A percentile compares a stretch with the other conserved stretches of the same genome.
Evolutionary conservation across 192 early-diverging fungal genomes (phyloP).

Genomic region (Dispira simplex): DNA sequence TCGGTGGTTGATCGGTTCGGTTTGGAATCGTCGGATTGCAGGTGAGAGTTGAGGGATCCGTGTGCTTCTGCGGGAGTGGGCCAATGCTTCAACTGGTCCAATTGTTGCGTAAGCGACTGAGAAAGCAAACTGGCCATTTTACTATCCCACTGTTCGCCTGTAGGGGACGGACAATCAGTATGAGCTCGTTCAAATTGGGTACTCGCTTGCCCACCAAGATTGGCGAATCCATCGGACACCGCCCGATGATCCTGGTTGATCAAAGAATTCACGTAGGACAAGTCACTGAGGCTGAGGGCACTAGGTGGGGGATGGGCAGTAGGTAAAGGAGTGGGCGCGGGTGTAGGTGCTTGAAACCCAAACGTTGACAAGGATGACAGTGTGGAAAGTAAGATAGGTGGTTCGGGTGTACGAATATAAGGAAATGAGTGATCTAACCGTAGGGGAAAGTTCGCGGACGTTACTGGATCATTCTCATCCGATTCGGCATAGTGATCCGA

Average conservation of each 20-base stretch:
- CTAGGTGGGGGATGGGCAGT: not conserved
- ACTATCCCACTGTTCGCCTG: not conserved
- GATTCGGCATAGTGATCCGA: not conserved
- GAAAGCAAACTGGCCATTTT: not conserved
- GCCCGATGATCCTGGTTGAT: not conserved
- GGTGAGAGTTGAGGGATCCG: not conserved
- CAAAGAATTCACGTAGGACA: constrained; percentile 6
- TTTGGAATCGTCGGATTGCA: not conserved
- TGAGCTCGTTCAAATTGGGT: not conserved
- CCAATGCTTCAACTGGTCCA: constrained; percentile 1
- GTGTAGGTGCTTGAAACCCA: not conserved
- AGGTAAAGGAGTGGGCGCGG: constrained; percentile 5
- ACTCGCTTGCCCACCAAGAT: not conserved
- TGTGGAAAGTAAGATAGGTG: not conserved
- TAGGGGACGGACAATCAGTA: not conserved
- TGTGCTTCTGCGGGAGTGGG: constrained; percentile 9
- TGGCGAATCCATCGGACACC: not conserved
- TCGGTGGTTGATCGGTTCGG: not conserved
- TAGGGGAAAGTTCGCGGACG: not conserved
- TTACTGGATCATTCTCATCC: not conserved
- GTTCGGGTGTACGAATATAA: not conserved
- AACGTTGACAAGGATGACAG: not conserved
- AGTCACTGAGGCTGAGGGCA: not conserved
- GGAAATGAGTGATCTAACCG: not conserved
- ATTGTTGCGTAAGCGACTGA: not conserved